Conservation (phyloP, 164 flowering plant species). For the Nymphaea thermarum region DNA sequence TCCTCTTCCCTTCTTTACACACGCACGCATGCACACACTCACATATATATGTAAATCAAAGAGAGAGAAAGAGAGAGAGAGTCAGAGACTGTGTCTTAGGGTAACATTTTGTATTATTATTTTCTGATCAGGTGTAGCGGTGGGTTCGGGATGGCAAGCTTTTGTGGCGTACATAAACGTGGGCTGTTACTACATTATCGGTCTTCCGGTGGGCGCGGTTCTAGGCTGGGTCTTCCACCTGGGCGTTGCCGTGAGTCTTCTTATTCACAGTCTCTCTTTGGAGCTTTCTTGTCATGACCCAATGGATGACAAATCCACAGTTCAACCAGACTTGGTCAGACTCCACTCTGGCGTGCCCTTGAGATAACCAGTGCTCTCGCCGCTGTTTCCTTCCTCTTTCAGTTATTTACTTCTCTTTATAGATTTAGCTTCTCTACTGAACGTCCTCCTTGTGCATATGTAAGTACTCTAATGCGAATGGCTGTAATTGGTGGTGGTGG, state of each 20-base stretch:
- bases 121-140: slow-evolving; percentile 46
- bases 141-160: slow-evolving; percentile 77
- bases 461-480: too few species aligned
- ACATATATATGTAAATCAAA: too few species aligned
- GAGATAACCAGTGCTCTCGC: too few species aligned
- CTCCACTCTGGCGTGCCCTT: too few species aligned
- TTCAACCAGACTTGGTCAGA: too few species aligned
- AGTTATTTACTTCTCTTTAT: too few species aligned
- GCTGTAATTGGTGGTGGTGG: background rate
- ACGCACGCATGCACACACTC: background rate
- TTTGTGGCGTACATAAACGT: slow-evolving; percentile 44
- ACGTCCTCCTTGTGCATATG: too few species aligned
- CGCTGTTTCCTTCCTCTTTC: too few species aligned
- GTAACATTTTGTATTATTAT: background rate
- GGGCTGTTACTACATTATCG: slow-evolving; percentile 54
- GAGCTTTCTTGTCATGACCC: too few species aligned
- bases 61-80: background rate
- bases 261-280: background rate
- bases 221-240: slow-evolving; percentile 33
- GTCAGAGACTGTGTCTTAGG: background rate
- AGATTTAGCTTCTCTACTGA: too few species aligned
- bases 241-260: slow-evolving; percentile 30
- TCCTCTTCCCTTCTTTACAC: background rate
- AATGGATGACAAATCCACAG: too few species aligned
- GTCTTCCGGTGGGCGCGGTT: slow-evolving; percentile 41